A percentile compares a stretch with the other conserved stretches of the same genome.
Conservation (phyloP, 257 asterid genomes). For the Salvia rosmarinus region DNA sequence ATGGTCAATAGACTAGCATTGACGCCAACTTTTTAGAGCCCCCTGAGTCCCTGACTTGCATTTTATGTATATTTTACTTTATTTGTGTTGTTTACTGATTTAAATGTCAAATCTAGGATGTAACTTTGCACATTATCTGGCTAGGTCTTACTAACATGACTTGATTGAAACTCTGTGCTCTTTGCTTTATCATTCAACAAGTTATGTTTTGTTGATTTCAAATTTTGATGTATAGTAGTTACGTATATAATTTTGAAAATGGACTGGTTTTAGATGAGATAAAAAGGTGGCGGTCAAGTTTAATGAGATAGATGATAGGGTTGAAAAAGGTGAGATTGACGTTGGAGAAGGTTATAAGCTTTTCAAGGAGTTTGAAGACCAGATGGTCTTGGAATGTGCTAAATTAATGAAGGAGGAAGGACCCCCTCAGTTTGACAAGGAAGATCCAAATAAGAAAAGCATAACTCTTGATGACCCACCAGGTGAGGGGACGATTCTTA, state of each 20-base stretch:
- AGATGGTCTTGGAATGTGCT: constrained; percentile 73
- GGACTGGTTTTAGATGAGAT: constrained; percentile 57
- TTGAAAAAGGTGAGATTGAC: constrained; percentile 76
- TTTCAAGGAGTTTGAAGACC: constrained; percentile 89
- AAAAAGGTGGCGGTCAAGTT: constrained; percentile 76
- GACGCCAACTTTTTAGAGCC: too few relatives aligned
- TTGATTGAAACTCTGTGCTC: constrained; percentile 20
- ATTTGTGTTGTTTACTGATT: too few relatives aligned
- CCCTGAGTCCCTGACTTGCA: constrained; percentile 9
- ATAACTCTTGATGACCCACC: constrained; percentile 71
- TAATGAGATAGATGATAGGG: constrained; percentile 73
- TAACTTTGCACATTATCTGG: constrained; percentile 18
- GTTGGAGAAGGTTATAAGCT: constrained; percentile 79
- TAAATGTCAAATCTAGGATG: constrained; percentile 10
- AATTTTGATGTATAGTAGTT: constrained; percentile 3
- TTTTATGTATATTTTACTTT: neutral
- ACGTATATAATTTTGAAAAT: neutral
- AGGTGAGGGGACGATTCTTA: constrained; percentile 85
- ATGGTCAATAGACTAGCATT: neutral
- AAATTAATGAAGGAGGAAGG: constrained; percentile 64
- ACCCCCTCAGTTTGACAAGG: constrained; percentile 50
- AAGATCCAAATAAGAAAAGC: constrained; percentile 40
- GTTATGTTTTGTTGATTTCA: neutral
- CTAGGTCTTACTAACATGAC: neutral
- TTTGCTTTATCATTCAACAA: constrained; percentile 15